Conservation (phyloP, 305 asterid species). For the Fraxinus dipetala region DNA sequence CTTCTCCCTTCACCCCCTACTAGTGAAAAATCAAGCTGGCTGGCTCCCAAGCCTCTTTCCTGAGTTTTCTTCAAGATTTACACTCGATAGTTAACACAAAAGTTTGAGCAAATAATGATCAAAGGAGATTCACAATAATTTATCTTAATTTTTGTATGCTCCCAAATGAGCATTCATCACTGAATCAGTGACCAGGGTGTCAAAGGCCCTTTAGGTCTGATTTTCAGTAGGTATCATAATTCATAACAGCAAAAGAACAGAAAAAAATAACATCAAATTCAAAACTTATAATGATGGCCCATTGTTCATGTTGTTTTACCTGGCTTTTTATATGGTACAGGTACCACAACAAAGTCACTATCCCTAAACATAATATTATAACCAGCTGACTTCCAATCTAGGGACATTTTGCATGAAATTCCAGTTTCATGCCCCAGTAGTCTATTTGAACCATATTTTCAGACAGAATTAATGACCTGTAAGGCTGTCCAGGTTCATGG, state of each 20-base stretch:
- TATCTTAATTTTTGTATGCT: neutral
- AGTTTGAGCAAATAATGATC: neutral
- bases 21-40: neutral
- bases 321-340: neutral
- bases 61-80: neutral
- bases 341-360: neutral
- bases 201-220: slow-evolving; percentile 16
- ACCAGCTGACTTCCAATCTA: slow-evolving; percentile 1
- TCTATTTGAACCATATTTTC: neutral
- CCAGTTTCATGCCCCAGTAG: slow-evolving; percentile 15
- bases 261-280: slow-evolving; percentile 8
- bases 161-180: neutral
- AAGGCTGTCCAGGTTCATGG: slow-evolving; percentile 29
- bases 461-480: slow-evolving; percentile 20
- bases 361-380: neutral
- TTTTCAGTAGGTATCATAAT: neutral
- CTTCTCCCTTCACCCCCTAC: neutral
- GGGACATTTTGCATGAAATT: neutral
- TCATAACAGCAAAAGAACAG: neutral
- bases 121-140: neutral
- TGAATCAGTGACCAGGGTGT: slow-evolving; percentile 9
- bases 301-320: neutral
- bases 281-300: slow-evolving; percentile 18
- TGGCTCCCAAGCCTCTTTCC: neutral
- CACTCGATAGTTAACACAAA: neutral